Conservation (phyloP, 495 filamentous ascomycete genomes). For the Gamarada debralockiae region DNA sequence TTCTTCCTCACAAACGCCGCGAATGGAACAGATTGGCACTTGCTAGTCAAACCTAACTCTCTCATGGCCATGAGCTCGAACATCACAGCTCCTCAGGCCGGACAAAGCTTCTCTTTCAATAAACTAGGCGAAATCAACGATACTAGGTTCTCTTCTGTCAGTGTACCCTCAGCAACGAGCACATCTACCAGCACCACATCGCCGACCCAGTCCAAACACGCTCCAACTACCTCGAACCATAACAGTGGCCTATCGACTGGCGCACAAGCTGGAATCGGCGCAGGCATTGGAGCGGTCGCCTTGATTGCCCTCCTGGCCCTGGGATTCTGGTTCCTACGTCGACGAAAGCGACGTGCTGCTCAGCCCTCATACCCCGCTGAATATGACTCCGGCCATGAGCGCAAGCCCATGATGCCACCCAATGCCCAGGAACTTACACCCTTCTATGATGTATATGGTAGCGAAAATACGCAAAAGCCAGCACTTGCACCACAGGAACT, state of each 20-base stretch:
- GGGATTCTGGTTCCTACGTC: constrained; percentile 1
- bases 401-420: no score
- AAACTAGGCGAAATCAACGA: constrained; percentile 3
- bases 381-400: no score
- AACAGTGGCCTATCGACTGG: constrained; percentile 1
- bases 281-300: neutral
- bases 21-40: constrained; percentile 13
- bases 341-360: constrained; percentile 1
- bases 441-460: no score
- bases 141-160: neutral
- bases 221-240: neutral
- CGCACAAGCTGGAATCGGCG: constrained; percentile 10
- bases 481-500: no score
- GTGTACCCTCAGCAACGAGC: neutral
- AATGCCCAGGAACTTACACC: no score
- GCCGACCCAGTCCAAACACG: neutral
- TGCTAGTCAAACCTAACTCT: neutral
- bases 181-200: neutral
- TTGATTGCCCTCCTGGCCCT: neutral
- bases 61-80: constrained; percentile 9
- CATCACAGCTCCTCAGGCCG: neutral
- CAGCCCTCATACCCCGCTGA: no score
- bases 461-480: no score
- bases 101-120: constrained; percentile 3
- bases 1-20: constrained; percentile 11